Base-by-base conservation (phyloP, 192 early-diverging fungal species). In the Backusella macrospora region DNA sequence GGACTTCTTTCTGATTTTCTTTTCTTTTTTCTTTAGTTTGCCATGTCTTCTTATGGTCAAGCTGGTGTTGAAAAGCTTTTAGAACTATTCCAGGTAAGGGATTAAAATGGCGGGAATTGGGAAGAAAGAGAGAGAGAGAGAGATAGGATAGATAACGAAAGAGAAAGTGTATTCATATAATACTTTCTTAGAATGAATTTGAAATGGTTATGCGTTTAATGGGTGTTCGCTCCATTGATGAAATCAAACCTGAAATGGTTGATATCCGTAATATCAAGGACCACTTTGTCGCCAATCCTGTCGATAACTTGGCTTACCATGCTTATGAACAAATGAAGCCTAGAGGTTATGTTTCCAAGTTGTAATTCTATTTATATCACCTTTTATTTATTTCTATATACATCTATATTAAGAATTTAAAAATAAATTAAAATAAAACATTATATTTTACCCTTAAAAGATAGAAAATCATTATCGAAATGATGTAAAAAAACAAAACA, bases 181-280 rank as follows among this genome's bases (percentile, higher is more conserved):
- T n/a, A n/a, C n/a, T n/a, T n/a, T n/a, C n/a, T n/a, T 42, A 74
- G 73, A 62, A 92, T 70, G 98, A 99, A 80, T 79, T 99, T 48
- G 93, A 94, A 71, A 88, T 94, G 78, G 85, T 87, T 8, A 96
- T 96, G 95, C 84, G 87, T 55, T 76, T 96, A 16, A 72, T 89
- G 29, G 95, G 95, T 55, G 87, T 85, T 21, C 84, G 80, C 16
- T 82, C 71, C n/a, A 74, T 96, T 38, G 69, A 63, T 4, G 89
- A 95, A 43, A 94, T 96, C 70, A 89, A 82, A 1, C 78, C 75
- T 0, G 82, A 87, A 8, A 82, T 82, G 80, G 74, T 82, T n/a
- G 80, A 82, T 73, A 73, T 73, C 52, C 73, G 73, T 62, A 82
- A 82, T 47, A 71, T 78, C 42, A 82, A 82, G 49, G 49, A 55